phyloP scores from a whole-genome alignment of 1,284 basidiomycete species.

The Somion occarium region DNA sequence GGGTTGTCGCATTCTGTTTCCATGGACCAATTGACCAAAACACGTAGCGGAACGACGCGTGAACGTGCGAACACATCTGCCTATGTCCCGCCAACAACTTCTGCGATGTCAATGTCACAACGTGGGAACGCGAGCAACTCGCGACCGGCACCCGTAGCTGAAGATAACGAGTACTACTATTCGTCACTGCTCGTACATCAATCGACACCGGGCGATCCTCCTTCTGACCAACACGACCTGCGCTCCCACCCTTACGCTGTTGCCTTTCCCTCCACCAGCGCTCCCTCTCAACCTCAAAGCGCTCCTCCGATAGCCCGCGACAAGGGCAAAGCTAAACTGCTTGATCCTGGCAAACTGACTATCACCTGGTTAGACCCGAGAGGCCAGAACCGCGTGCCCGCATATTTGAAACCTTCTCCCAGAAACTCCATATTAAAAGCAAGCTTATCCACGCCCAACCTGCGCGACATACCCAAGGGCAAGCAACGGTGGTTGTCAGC shows the following conservation, averaged over 20 bases:
- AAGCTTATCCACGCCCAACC: slow-evolving; percentile 59
- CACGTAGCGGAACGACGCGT: slow-evolving; percentile 5
- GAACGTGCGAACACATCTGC: slow-evolving; percentile 12
- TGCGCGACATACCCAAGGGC: slow-evolving; percentile 38
- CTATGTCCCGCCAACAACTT: slow-evolving; percentile 9
- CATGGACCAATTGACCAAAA: neutral
- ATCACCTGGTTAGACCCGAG: slow-evolving; percentile 20
- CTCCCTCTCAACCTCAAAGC: slow-evolving; percentile 20
- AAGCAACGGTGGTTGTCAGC: slow-evolving; percentile 65
- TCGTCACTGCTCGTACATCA: slow-evolving; percentile 13
- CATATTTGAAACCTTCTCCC: slow-evolving; percentile 18
- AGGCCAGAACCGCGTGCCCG: slow-evolving; percentile 14
- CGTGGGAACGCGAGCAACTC: slow-evolving; percentile 15
- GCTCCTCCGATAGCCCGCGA: slow-evolving; percentile 19
- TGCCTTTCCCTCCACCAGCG: slow-evolving; percentile 28
- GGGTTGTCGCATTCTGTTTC: neutral
- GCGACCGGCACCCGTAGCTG: slow-evolving; percentile 4
- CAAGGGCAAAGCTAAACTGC: slow-evolving; percentile 18
- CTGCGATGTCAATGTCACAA: neutral
- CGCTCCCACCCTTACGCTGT: slow-evolving; percentile 49
- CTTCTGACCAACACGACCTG: slow-evolving; percentile 7
- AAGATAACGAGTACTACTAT: slow-evolving; percentile 16
- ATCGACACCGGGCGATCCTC: slow-evolving; percentile 13
- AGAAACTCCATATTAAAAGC: slow-evolving; percentile 36
- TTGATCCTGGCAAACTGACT: slow-evolving; percentile 16